A percentile compares a stretch with the other conserved stretches of the same genome.
Conservation (phyloP, 208 protist species). For the Wallacemonas collosoma region DNA sequence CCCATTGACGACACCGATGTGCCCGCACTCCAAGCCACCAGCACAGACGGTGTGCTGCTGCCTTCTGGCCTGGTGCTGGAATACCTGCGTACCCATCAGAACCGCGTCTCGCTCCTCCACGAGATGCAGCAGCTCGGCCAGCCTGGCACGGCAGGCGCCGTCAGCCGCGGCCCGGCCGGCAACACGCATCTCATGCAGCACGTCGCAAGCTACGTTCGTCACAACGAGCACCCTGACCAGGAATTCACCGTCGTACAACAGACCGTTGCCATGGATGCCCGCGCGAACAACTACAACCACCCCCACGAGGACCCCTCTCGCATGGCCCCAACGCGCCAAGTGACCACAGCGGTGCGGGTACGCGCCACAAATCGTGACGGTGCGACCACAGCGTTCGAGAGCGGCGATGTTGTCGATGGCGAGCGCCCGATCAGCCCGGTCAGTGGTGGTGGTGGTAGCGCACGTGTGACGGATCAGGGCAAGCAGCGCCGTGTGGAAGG, state of each 20-base stretch:
- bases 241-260: slow-evolving; percentile 41
- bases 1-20: slow-evolving; percentile 63
- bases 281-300: slow-evolving; percentile 83
- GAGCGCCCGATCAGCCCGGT: slow-evolving; percentile 50
- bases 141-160: neutral
- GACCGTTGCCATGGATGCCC: slow-evolving; percentile 72
- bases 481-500: slow-evolving; percentile 54
- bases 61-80: slow-evolving; percentile 85
- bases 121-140: slow-evolving; percentile 74
- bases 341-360: slow-evolving; percentile 65
- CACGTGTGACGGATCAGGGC: neutral
- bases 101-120: slow-evolving; percentile 69
- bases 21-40: slow-evolving; percentile 58
- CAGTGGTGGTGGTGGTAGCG: slow-evolving; percentile 19
- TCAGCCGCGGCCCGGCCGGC: slow-evolving; percentile 12
- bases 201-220: slow-evolving; percentile 36
- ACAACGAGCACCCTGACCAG: slow-evolving; percentile 15
- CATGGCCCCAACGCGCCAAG: slow-evolving; percentile 35
- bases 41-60: slow-evolving; percentile 49
- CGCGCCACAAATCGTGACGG: slow-evolving; percentile 20
- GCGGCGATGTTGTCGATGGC: slow-evolving; percentile 43
- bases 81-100: slow-evolving; percentile 84
- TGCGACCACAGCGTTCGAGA: neutral
- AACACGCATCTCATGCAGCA: slow-evolving; percentile 43
- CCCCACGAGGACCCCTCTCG: slow-evolving; percentile 54